Evolutionary conservation across 2,329 filamentous ascomycete genomes (phyloP).

Genomic region (Alternaria gaisen): DNA sequence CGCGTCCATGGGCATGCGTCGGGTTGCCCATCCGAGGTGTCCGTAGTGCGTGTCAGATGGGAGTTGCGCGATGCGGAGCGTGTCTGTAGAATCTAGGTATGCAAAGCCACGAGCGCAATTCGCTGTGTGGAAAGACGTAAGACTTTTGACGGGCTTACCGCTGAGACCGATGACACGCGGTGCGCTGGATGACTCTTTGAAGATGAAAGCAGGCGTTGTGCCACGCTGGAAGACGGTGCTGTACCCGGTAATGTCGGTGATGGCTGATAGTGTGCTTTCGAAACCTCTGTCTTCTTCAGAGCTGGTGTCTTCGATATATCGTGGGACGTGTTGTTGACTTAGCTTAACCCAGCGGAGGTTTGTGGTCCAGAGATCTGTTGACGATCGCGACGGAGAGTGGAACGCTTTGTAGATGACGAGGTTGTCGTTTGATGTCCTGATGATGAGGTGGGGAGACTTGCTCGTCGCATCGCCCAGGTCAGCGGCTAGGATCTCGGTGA

Average conservation of each 20-base stretch:
- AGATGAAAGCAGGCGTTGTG: constrained; percentile 78
- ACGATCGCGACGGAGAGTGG: constrained; percentile 55
- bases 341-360: constrained; percentile 80
- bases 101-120: constrained; percentile 84
- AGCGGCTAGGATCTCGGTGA: constrained; percentile 83
- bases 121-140: constrained; percentile 79
- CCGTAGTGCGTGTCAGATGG: constrained; percentile 72
- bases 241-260: constrained; percentile 77
- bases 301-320: constrained; percentile 60
- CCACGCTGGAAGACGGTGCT: constrained; percentile 85
- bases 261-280: constrained; percentile 62
- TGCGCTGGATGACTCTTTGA: constrained; percentile 80
- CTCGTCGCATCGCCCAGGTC: constrained; percentile 80
- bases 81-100: constrained; percentile 70
- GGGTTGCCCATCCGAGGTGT: constrained; percentile 78
- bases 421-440: constrained; percentile 82
- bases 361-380: constrained; percentile 58
- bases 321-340: constrained; percentile 72
- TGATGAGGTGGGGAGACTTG: constrained; percentile 79
- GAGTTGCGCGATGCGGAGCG: constrained; percentile 76
- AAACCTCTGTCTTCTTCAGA: constrained; percentile 57
- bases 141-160: constrained; percentile 71
- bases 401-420: constrained; percentile 88
- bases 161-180: constrained; percentile 79
- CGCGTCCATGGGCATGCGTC: constrained; percentile 73